A percentile compares a stretch with the other conserved stretches of the same genome.
These are phyloP conservation scores for Tetrahymena borealis DNA, from an alignment of 73 alveolate species.

Conservation along the genomic window DNA sequence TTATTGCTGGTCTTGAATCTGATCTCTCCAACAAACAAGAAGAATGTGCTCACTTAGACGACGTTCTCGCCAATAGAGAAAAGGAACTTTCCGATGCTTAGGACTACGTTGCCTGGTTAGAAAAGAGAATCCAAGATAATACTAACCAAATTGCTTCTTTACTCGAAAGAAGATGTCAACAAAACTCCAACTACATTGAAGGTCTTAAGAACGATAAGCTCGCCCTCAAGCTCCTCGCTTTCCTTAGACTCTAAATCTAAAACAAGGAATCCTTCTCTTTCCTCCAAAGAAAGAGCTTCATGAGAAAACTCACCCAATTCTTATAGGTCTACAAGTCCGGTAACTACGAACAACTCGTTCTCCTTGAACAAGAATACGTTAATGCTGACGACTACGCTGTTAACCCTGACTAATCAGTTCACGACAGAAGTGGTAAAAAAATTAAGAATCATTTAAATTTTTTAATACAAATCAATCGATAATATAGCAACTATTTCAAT, in stretches of 20 bases:
- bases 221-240: background rate
- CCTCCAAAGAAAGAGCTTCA: background rate
- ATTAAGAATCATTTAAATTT: background rate
- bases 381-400: background rate
- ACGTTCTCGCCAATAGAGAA: background rate
- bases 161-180: background rate
- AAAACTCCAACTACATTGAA: background rate
- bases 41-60: background rate
- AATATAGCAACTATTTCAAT: too few species aligned
- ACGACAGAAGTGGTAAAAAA: background rate
- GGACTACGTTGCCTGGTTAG: background rate
- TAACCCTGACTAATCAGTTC: background rate
- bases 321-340: background rate
- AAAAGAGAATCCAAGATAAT: background rate
- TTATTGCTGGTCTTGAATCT: background rate
- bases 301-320: background rate
- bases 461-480: too few species aligned
- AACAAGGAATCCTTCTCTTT: slow-evolving; percentile 2
- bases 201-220: background rate
- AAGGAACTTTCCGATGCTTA: background rate
- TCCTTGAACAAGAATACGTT: background rate
- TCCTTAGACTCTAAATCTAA: background rate
- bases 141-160: background rate
- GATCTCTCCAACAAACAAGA: background rate
- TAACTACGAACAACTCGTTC: background rate